Evolutionary conservation across 306 rosid genomes (phyloP), one percentile per base, ranked within the genome.

Genomic region (Senna tora): DNA sequence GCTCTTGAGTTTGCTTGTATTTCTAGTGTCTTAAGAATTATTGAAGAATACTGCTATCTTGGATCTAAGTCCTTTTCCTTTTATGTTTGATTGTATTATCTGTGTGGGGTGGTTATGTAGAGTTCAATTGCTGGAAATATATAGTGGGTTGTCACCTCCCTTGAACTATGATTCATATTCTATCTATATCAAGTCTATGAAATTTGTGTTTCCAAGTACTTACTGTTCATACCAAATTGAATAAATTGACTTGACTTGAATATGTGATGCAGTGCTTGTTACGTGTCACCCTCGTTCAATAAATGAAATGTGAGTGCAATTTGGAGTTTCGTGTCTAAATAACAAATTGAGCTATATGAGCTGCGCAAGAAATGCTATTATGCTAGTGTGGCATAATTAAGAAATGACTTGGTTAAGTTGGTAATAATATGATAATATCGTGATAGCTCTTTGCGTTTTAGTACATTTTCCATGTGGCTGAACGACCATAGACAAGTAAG

Each of bases 1-100:
- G 88, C 74, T 70, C 32, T 53, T 8, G 36, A 69, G 84, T 65
- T 61, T 72, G 76, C 46, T 62, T 82, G 82, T 80, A 69, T 71
- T 70, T 79, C 50, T 78, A 67, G 71, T 53, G 46, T 76, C 64
- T 15, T 6, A 62, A 61, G 64, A 80, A 46, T 34, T 65, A 71
- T 56, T 79, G 76, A 69, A 76, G 67, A 57, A 74, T 19, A 53
- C 28, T 67, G 69, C 73, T 62, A 52, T 68, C 67, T 41, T 76
- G 81, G 77, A 28, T 74, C 75, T 71, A 75, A 52, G 41, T 33
- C 65, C 38, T 20, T 68, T 21, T 20, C 58, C 52, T 62, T 52
- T 28, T 45, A 41, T 75, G 73, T 47, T 67, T 69, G 73, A 61
- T 74, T 80, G 75, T 3, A 21, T 63, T 66, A 20, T 75, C 12